Base-by-base conservation (phyloP, 1,284 basidiomycete genomes). In the Moesziomyces sp. region DNA sequence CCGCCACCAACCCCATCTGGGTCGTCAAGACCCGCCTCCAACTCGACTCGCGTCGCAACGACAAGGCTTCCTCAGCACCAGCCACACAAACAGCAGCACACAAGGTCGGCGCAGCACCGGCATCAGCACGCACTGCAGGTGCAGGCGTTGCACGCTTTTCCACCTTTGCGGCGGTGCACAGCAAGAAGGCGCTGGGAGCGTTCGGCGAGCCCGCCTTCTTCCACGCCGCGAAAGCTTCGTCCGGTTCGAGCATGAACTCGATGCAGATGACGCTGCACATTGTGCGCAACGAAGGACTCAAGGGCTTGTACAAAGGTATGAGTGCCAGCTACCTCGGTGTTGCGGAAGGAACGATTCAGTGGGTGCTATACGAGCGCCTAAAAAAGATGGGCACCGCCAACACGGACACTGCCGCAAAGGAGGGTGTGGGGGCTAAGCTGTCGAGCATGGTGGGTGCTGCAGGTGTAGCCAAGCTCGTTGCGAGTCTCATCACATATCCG, bases 1-100 rank as follows among this genome's bases (percentile, higher is more conserved):
- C 93, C 0, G 93, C 90, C 11, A 98, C 96, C 18, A 98, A 98
- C 84, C 96, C 96, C 0, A 97, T 99, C 47, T 99, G 96, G 96
- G 95, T 99, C 43, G 93, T 99, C 75, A 98, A 98, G 85, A 99
- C 96, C 40, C 90, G 96, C 3, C 82, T 98, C 52, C 96, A 99
- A 84, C 89, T 95, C 30, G 83, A 84, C 53, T 76, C 78, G 9
- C 54, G 65, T n/a, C 54, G 52, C 7, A 61, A 67, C 47, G 46
- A 70, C 64, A 46, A 54, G 33, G 19, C 42, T 18, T 3, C 53
- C 21, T 40, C 30, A 26, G 21, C 52, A 19, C 26, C 49, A 50
- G 9, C 45, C 6, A 13, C 58, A 23, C 16, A 46, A 18, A n/a
- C 52, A 28, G 26, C 35, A 33, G 44, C 21, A 35, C 42, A 1